These are phyloP conservation scores for Tetradesmus lagerheimii DNA, from an alignment of 139 green algal species.

Conservation along the genomic window DNA sequence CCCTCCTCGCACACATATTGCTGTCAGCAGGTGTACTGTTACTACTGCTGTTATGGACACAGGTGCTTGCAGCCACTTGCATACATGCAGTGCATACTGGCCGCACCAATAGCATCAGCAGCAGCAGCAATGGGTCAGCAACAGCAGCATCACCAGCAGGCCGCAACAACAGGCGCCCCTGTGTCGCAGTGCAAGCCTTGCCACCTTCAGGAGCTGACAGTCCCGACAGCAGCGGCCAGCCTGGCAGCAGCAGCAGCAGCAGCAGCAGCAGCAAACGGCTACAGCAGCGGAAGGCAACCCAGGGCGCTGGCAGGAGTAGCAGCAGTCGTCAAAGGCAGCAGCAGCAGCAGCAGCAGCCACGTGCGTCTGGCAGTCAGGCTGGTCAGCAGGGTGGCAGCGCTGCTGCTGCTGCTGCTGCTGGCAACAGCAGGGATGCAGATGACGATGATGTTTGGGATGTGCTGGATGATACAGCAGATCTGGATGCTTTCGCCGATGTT, in stretches of 20 bases:
- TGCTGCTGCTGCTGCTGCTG: conserved; percentile 15
- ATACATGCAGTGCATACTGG: background rate
- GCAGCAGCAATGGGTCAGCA: background rate
- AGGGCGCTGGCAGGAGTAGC: background rate
- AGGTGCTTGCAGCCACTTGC: background rate
- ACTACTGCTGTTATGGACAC: no score
- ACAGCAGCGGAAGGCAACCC: background rate
- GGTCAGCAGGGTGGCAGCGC: background rate
- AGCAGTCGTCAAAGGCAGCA: background rate
- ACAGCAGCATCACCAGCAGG: background rate
- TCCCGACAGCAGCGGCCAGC: background rate
- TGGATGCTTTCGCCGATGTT: background rate
- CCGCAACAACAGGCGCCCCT: background rate
- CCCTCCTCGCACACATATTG: no score
- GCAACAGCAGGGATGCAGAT: background rate
- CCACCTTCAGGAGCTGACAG: background rate
- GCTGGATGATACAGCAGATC: background rate
- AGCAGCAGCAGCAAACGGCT: background rate
- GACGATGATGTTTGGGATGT: background rate
- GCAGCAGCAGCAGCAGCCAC: background rate
- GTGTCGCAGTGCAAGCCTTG: background rate
- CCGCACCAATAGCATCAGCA: background rate
- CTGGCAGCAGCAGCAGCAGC: background rate
- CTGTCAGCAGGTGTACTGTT: background rate
- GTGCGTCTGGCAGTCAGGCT: background rate